Conservation (phyloP, 305 asterid genomes). For the Monarda citriodora region DNA sequence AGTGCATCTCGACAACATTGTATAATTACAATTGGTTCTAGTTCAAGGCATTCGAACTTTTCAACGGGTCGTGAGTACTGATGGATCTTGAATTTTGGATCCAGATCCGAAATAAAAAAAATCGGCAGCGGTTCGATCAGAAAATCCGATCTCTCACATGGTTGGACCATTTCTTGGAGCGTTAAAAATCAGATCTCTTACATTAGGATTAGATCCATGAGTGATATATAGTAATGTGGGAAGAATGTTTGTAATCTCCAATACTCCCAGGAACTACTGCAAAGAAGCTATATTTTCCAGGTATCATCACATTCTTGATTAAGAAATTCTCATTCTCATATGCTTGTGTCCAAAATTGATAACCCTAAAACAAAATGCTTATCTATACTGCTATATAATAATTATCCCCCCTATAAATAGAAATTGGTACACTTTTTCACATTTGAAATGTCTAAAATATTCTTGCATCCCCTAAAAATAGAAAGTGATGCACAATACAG, state of each 20-base stretch:
- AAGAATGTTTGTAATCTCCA: constrained; percentile 55
- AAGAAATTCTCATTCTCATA: constrained; percentile 34
- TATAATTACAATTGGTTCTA: not conserved
- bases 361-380: constrained; percentile 37
- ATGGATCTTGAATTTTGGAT: constrained; percentile 31
- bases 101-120: constrained; percentile 53
- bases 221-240: constrained; percentile 22
- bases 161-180: constrained; percentile 70
- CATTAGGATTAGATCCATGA: constrained; percentile 31
- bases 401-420: too few species aligned
- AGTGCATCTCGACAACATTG: too few species aligned
- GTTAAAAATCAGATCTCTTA: constrained; percentile 32
- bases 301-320: constrained; percentile 36
- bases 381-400: not conserved
- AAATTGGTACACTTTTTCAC: too few species aligned
- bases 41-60: constrained; percentile 18
- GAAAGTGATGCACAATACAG: too few species aligned
- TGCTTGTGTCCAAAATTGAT: constrained; percentile 70
- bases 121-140: constrained; percentile 68
- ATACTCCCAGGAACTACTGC: constrained; percentile 47
- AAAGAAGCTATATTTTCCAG: constrained; percentile 52
- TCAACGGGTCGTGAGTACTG: constrained; percentile 17
- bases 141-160: constrained; percentile 74
- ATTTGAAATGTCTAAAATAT: too few species aligned
- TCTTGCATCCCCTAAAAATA: too few species aligned